Evolutionary conservation across 768 basidiomycete genomes (phyloP).

Genomic region (Naganishia kalamii): DNA sequence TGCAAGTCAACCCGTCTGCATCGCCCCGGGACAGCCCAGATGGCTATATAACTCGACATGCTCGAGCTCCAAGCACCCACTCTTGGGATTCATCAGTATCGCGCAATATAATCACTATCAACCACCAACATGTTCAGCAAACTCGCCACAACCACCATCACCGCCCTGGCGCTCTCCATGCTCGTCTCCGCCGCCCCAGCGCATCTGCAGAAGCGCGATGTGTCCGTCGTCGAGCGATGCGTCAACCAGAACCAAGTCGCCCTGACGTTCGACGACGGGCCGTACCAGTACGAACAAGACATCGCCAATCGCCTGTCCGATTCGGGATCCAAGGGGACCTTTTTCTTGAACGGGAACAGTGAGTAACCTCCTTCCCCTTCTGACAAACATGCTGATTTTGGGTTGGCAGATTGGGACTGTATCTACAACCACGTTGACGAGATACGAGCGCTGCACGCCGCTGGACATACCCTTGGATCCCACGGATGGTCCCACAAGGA

Average conservation of each 20-base stretch:
- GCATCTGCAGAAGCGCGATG: too few relatives aligned
- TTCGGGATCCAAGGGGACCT: not conserved
- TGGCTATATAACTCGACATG: too few relatives aligned
- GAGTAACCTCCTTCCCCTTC: not conserved
- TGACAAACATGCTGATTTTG: not conserved
- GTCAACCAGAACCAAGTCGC: not conserved
- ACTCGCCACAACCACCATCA: too few relatives aligned
- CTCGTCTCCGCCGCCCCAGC: too few relatives aligned
- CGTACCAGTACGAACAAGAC: not conserved
- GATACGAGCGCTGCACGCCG: not conserved
- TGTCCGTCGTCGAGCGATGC: not conserved
- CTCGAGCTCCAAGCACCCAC: too few relatives aligned
- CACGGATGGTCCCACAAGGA: not conserved
- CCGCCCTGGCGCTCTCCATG: too few relatives aligned
- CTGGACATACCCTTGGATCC: not conserved
- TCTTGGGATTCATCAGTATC: too few relatives aligned
- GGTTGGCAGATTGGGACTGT: not conserved
- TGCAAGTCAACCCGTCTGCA: too few relatives aligned
- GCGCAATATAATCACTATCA: too few relatives aligned
- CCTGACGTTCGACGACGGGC: not conserved
- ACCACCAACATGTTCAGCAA: too few relatives aligned
- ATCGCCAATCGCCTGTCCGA: not conserved
- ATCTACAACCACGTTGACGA: slow-evolving; percentile 1
- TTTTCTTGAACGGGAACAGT: slow-evolving; percentile 8
- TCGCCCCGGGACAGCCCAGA: too few relatives aligned